These are phyloP conservation scores for Endocalyx cinctus DNA, from an alignment of 2,329 filamentous ascomycete genomes.

Conservation along the genomic window DNA sequence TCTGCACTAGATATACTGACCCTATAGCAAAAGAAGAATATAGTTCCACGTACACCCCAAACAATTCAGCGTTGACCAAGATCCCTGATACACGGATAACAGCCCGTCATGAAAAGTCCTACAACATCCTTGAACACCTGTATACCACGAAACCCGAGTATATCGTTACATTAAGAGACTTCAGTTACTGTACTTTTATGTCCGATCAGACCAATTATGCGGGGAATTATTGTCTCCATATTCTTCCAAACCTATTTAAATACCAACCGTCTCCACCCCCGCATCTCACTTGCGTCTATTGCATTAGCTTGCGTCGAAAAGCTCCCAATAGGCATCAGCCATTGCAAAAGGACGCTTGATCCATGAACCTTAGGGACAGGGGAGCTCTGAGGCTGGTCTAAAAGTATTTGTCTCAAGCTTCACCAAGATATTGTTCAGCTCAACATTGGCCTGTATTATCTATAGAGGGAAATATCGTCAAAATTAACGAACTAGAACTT, in stretches of 20 bases:
- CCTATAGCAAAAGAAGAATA: no score
- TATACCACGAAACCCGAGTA: no score
- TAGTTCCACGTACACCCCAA: no score
- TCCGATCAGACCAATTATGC: no score
- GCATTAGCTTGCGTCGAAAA: slow-evolving; percentile 14
- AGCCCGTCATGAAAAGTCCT: no score
- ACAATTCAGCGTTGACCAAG: no score
- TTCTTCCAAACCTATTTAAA: slow-evolving; percentile 17
- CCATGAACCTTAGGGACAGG: slow-evolving; percentile 12
- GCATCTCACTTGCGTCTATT: slow-evolving; percentile 18
- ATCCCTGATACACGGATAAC: no score
- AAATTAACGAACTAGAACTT: background rate
- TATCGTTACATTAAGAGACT: no score
- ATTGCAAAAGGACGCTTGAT: slow-evolving; percentile 5
- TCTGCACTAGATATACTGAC: no score
- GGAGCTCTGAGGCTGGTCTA: slow-evolving; percentile 16
- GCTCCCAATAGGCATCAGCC: slow-evolving; percentile 5
- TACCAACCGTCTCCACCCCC: slow-evolving; percentile 21
- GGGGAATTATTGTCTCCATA: no score
- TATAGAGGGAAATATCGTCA: slow-evolving; percentile 4
- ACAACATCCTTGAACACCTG: no score
- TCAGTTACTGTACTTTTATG: no score
- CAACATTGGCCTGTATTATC: background rate
- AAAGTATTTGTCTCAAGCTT: slow-evolving; percentile 21
- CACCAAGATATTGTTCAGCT: slow-evolving; percentile 21